Evolutionary conservation across 371 early-diverging fungal genomes (phyloP), one percentile per base, ranked within the genome.

Genomic region (Apophysomyces sp.): DNA sequence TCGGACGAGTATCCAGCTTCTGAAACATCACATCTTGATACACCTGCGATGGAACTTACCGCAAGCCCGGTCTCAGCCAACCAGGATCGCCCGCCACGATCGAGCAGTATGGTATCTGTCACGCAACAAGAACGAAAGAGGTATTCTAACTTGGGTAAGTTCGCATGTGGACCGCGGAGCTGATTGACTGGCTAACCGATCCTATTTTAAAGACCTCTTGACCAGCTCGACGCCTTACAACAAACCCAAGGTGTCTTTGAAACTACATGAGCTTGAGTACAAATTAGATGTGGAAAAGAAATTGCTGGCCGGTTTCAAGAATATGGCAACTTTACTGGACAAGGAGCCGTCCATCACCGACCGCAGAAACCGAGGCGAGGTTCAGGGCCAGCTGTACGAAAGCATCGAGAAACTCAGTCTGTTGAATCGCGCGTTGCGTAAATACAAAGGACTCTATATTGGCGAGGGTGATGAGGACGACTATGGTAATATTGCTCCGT

Each of bases 221-320:
- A 92, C 88, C 56, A 86, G 88, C 21, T 87, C 88, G 31, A 89
- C 91, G 18, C 79, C 89, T 7, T 84, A 93, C 63, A 93, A 94
- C 24, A 83, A 85, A 8, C 90, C 92, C 41, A 94, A 95, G 74
- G 89, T 97, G 30, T 90, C 93, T 27, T 80, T 91, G 62, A 94
- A 93, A 72, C 74, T 96, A 40, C 88, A 88, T 52, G 94, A 95
- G 67, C 75, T 96, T 44, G 87, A 89, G 44, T 89, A 86, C 70
- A 96, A 95, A 72, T 86, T 97, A 28, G 92, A 94, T 63, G 89
- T 96, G 4, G 98, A 98, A 81, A 89, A 85, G 66, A 94, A 93
- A 71, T 87, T 96, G 16, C 80, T 89, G 63, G 87, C 90, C 40
- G 96, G 94, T 37, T 83, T 86, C 21, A 80, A 82, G 57, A 84